phyloP scores from a whole-genome alignment of 2,329 filamentous ascomycete species.

The Colletotrichum navitas region DNA sequence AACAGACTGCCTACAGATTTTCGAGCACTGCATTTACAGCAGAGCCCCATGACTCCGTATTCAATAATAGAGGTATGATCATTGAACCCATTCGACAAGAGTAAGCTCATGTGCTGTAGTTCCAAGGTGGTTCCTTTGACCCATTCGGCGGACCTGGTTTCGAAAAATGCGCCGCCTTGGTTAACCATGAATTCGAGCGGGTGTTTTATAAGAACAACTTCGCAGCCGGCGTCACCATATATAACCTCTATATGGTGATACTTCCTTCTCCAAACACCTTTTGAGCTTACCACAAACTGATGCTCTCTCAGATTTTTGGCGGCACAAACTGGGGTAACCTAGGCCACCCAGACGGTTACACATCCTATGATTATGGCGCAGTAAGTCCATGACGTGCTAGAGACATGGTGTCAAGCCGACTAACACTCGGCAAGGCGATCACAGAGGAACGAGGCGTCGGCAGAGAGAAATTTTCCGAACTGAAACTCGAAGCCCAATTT shows the following conservation, averaged over 20 bases:
- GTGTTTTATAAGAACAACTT: conserved; percentile 85
- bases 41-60: conserved; percentile 71
- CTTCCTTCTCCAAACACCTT: background rate
- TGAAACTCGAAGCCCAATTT: conserved; percentile 83
- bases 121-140: conserved; percentile 79
- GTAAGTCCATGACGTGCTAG: conserved; percentile 41
- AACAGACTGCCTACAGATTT: conserved; percentile 57
- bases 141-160: conserved; percentile 81
- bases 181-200: conserved; percentile 80
- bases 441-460: conserved; percentile 76
- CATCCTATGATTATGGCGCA: conserved; percentile 67
- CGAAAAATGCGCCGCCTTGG: conserved; percentile 72
- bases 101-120: conserved; percentile 55
- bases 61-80: conserved; percentile 66
- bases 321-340: conserved; percentile 89
- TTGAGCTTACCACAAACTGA: background rate
- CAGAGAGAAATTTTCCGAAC: conserved; percentile 83
- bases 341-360: conserved; percentile 75
- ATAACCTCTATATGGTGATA: conserved; percentile 78
- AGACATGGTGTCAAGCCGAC: background rate
- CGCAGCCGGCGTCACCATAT: conserved; percentile 73
- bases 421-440: conserved; percentile 59
- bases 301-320: conserved; percentile 66
- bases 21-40: conserved; percentile 59
- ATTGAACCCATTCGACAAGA: background rate